phyloP scores from a whole-genome alignment of 345 rosid species.

The Pugionium cornutum region DNA sequence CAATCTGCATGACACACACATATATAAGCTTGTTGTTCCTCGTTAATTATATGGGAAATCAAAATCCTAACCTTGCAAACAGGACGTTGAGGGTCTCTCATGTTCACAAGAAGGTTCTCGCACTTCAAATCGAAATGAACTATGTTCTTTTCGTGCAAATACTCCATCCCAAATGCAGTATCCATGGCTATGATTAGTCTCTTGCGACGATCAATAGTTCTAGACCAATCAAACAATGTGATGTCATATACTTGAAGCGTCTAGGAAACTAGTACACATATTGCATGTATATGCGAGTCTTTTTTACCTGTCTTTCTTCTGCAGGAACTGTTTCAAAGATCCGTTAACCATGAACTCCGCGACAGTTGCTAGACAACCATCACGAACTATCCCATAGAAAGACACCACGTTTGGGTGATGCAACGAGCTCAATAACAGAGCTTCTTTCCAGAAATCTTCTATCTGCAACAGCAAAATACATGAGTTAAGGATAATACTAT shows the following conservation, averaged over 20 bases:
- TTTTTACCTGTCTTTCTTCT: slow-evolving; percentile 87
- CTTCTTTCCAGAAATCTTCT: slow-evolving; percentile 99
- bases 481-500: slow-evolving; percentile 11
- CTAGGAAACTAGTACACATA: neutral
- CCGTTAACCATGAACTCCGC: slow-evolving; percentile 99
- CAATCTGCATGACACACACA: slow-evolving; percentile 52
- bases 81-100: slow-evolving; percentile 99
- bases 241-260: slow-evolving; percentile 17
- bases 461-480: slow-evolving; percentile 56
- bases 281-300: slow-evolving; percentile 16
- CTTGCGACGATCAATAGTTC: slow-evolving; percentile 98
- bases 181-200: slow-evolving; percentile 98
- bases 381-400: slow-evolving; percentile 98
- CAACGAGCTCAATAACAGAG: slow-evolving; percentile 84
- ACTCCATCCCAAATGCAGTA: slow-evolving; percentile 98
- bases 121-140: slow-evolving; percentile 99
- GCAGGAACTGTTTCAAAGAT: slow-evolving; percentile 95
- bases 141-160: slow-evolving; percentile 92
- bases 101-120: slow-evolving; percentile 92
- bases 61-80: slow-evolving; percentile 74
- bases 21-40: slow-evolving; percentile 21
- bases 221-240: slow-evolving; percentile 39
- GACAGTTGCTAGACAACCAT: slow-evolving; percentile 93
- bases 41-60: slow-evolving; percentile 4
- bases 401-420: slow-evolving; percentile 99